These are phyloP conservation scores for Boletus reticulatus DNA, from an alignment of 768 basidiomycete genomes.

Conservation along the genomic window DNA sequence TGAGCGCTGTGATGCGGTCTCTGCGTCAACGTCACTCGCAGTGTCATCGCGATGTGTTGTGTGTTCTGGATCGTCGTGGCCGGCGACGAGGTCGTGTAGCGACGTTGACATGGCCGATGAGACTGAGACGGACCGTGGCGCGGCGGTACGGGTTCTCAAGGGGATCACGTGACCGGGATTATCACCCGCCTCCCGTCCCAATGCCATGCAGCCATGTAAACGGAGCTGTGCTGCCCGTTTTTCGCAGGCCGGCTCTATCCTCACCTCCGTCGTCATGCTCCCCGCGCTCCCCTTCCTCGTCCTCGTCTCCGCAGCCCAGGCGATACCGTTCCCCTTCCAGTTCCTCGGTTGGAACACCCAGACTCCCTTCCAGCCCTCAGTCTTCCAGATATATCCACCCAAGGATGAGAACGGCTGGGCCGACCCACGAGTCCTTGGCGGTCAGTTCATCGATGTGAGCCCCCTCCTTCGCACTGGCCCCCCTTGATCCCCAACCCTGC, in stretches of 20 bases:
- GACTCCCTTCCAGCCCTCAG: not conserved
- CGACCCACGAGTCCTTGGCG: constrained; percentile 74
- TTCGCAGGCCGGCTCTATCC: not conserved
- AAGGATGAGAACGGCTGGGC: constrained; percentile 41
- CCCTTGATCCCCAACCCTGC: not conserved
- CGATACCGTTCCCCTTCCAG: constrained; percentile 12
- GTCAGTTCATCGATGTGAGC: constrained; percentile 73
- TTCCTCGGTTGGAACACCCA: constrained; percentile 11
- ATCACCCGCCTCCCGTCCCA: too few species aligned
- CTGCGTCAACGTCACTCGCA: constrained; percentile 59
- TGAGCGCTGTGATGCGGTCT: constrained; percentile 78
- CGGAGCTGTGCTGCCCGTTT: not conserved
- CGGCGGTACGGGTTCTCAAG: too few species aligned
- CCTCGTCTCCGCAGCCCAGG: constrained; percentile 11
- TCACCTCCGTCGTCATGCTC: constrained; percentile 13
- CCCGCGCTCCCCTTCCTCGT: constrained; percentile 7
- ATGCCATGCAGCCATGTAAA: too few species aligned
- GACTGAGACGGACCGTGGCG: not conserved
- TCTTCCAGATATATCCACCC: constrained; percentile 10
- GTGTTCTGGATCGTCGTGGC: constrained; percentile 6
- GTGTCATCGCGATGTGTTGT: constrained; percentile 18
- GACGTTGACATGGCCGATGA: constrained; percentile 10
- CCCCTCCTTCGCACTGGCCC: not conserved
- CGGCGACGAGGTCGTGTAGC: not conserved
- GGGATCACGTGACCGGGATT: constrained; percentile 17